These are phyloP conservation scores for Cyclostephanos invisitatus DNA, from an alignment of 108 stramenopile genomes.

Conservation along the genomic window DNA sequence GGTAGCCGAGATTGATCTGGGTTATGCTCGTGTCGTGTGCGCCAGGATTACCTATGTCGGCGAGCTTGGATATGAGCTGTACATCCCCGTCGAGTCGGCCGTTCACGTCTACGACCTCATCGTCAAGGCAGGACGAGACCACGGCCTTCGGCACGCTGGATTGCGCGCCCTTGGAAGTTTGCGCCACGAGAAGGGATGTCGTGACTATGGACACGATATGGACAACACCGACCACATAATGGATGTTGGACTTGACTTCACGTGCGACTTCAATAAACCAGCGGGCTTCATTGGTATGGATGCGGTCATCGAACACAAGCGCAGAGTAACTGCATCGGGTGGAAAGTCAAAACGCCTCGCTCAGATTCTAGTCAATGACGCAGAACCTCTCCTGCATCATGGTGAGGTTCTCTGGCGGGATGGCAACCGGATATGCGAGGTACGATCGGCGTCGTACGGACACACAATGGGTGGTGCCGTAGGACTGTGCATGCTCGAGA, in stretches of 20 bases:
- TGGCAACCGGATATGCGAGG: conserved; percentile 61
- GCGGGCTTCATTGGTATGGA: conserved; percentile 73
- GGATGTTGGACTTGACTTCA: conserved; percentile 73
- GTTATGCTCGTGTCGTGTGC: conserved; percentile 50
- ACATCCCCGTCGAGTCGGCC: conserved; percentile 69
- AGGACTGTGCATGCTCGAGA: conserved; percentile 66
- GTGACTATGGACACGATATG: conserved; percentile 87
- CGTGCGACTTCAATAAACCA: conserved; percentile 65
- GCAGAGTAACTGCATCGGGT: conserved; percentile 39
- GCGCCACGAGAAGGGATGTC: conserved; percentile 78
- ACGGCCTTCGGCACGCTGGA: conserved; percentile 57
- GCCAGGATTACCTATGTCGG: conserved; percentile 80
- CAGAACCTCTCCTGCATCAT: conserved; percentile 56
- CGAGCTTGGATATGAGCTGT: conserved; percentile 81
- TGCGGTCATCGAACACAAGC: conserved; percentile 37
- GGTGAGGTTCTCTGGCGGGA: conserved; percentile 77
- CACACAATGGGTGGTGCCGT: conserved; percentile 72
- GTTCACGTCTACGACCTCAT: conserved; percentile 63
- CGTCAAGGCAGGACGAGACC: conserved; percentile 35
- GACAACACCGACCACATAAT: conserved; percentile 75
- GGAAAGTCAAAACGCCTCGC: conserved; percentile 55
- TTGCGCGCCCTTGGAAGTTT: conserved; percentile 70
- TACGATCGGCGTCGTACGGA: conserved; percentile 68
- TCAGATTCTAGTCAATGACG: conserved; percentile 47
- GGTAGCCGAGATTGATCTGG: conserved; percentile 59